These are phyloP conservation scores for Adansonia grandidieri DNA, from an alignment of 441 rosid species.

Conservation along the genomic window DNA sequence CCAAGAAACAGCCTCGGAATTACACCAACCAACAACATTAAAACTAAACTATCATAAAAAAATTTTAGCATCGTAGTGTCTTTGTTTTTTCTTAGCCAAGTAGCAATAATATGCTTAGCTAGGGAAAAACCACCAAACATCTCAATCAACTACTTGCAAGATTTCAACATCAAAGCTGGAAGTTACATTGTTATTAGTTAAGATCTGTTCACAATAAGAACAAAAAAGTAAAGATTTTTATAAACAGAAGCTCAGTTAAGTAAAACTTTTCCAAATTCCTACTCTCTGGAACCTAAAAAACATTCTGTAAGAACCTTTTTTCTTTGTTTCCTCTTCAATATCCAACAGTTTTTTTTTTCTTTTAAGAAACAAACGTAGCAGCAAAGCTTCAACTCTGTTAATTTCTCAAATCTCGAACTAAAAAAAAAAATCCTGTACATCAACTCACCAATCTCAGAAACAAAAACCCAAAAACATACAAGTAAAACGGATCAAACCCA, in stretches of 20 bases:
- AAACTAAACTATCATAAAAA: background rate
- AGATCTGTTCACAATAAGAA: conserved; percentile 14
- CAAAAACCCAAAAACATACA: conserved; percentile 17
- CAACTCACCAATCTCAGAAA: conserved; percentile 11
- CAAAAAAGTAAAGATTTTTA: background rate
- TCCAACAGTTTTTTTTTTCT: background rate
- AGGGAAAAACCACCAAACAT: background rate
- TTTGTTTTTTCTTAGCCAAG: background rate
- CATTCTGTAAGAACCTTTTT: background rate
- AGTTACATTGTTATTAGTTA: background rate
- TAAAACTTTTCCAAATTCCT: background rate
- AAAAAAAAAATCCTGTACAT: background rate
- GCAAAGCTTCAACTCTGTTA: background rate
- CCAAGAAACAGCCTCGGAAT: too few relatives aligned
- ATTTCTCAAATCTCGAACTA: conserved; percentile 6
- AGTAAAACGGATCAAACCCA: conserved; percentile 28
- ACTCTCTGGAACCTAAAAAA: background rate
- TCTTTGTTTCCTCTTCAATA: background rate
- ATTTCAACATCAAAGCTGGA: background rate
- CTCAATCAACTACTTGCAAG: background rate
- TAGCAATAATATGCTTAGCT: background rate
- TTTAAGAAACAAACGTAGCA: background rate
- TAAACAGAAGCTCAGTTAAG: background rate
- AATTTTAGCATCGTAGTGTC: background rate
- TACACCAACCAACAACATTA: background rate